These are phyloP conservation scores for Galeopsis tetrahit DNA, from an alignment of 257 asterid genomes.

Conservation along the genomic window DNA sequence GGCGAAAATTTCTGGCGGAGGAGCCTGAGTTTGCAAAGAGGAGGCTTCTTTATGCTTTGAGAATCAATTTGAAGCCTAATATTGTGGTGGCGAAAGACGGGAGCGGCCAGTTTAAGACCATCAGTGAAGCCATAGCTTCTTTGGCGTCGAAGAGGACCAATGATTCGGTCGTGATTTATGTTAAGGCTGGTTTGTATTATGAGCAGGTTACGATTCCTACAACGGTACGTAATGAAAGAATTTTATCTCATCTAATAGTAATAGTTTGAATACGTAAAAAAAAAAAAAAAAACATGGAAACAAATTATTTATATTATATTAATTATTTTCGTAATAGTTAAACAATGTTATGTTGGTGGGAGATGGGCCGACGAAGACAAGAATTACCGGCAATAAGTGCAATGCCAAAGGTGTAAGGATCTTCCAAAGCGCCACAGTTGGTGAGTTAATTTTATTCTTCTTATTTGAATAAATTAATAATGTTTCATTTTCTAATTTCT, in stretches of 20 bases:
- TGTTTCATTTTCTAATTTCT: too few relatives aligned
- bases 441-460: background rate
- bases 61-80: constrained; percentile 3
- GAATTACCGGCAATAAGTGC: constrained; percentile 50
- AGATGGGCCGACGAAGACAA: constrained; percentile 66
- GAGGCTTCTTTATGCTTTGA: background rate
- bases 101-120: constrained; percentile 57
- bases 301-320: too few relatives aligned
- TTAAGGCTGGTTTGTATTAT: constrained; percentile 68
- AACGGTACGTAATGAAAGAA: too few relatives aligned
- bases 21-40: background rate
- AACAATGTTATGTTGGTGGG: constrained; percentile 55
- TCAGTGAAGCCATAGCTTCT: constrained; percentile 48
- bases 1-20: constrained; percentile 38
- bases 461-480: too few relatives aligned
- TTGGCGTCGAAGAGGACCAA: constrained; percentile 40
- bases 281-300: too few relatives aligned
- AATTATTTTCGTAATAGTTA: background rate
- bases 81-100: constrained; percentile 68
- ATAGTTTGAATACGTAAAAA: too few relatives aligned
- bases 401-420: constrained; percentile 48
- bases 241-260: too few relatives aligned
- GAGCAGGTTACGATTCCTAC: constrained; percentile 52
- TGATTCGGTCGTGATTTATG: constrained; percentile 37
- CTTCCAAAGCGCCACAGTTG: constrained; percentile 54